These are phyloP conservation scores for Solanum arcanum DNA, from an alignment of 257 asterid species.

Conservation along the genomic window DNA sequence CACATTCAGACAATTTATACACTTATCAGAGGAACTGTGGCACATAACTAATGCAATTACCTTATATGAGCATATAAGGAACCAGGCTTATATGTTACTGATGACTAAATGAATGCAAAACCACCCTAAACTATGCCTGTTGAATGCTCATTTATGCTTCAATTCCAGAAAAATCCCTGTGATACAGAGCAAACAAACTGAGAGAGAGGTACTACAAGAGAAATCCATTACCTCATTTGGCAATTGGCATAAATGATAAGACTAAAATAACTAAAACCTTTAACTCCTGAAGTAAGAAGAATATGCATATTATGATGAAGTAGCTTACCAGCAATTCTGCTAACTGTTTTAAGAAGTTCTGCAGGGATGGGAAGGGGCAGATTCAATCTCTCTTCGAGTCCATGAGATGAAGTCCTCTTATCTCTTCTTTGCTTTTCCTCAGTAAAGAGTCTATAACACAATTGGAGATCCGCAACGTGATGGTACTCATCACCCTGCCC, in stretches of 20 bases:
- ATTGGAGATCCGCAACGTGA: background rate
- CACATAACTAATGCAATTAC: background rate
- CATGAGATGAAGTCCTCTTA: conserved; percentile 16
- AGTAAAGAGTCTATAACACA: conserved; percentile 3
- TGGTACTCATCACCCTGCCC: background rate
- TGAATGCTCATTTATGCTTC: background rate
- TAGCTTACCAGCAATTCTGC: conserved; percentile 3
- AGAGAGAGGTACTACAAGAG: background rate
- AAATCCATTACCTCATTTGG: background rate
- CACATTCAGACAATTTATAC: background rate
- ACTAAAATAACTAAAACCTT: background rate
- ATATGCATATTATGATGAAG: background rate
- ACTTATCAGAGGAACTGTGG: background rate
- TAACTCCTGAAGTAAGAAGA: background rate
- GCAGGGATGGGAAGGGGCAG: conserved; percentile 1
- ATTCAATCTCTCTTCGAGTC: conserved; percentile 10
- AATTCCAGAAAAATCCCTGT: background rate
- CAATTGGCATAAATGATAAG: background rate
- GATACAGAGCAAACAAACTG: background rate
- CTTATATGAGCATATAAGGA: background rate
- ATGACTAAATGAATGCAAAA: background rate
- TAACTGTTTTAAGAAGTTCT: background rate
- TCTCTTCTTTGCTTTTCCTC: conserved; percentile 9
- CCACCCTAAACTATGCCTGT: background rate
- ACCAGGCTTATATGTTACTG: background rate